Conservation (phyloP, 257 asterid species). For the Mentha longifolia region DNA sequence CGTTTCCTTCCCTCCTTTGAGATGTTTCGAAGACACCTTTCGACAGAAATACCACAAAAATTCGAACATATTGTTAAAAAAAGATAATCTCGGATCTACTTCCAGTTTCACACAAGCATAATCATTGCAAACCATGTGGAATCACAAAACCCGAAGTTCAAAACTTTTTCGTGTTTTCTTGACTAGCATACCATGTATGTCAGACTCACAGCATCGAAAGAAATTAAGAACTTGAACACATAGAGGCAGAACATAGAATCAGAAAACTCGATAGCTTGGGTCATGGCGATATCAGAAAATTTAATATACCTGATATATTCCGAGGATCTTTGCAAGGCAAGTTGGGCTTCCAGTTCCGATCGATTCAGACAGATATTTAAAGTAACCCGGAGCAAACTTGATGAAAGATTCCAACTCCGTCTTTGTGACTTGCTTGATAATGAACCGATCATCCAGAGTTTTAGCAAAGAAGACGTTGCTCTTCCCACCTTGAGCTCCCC, state of each 20-base stretch:
- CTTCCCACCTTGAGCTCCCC: conserved; percentile 99
- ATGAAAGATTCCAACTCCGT: conserved; percentile 97
- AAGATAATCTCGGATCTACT: neutral
- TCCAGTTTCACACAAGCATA: neutral
- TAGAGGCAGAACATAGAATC: no score
- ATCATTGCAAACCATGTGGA: neutral
- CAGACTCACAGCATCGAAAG: no score
- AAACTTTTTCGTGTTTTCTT: neutral
- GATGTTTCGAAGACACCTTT: conserved; percentile 76
- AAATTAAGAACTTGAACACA: no score
- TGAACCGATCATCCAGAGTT: conserved; percentile 91
- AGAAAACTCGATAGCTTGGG: neutral
- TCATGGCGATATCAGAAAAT: conserved; percentile 10
- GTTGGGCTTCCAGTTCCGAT: conserved; percentile 78
- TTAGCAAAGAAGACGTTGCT: conserved; percentile 96
- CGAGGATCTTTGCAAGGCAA: conserved; percentile 91
- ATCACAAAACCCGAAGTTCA: no score
- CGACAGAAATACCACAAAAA: conserved; percentile 32
- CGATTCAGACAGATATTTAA: conserved; percentile 82
- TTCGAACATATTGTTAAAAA: neutral
- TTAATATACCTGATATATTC: conserved; percentile 90
- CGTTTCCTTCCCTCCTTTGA: conserved; percentile 89
- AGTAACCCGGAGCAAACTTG: conserved; percentile 90
- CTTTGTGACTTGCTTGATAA: conserved; percentile 92
- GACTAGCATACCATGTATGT: neutral